Conservation (phyloP, 148 eudicot genomes). For the Linanthus parryae region DNA sequence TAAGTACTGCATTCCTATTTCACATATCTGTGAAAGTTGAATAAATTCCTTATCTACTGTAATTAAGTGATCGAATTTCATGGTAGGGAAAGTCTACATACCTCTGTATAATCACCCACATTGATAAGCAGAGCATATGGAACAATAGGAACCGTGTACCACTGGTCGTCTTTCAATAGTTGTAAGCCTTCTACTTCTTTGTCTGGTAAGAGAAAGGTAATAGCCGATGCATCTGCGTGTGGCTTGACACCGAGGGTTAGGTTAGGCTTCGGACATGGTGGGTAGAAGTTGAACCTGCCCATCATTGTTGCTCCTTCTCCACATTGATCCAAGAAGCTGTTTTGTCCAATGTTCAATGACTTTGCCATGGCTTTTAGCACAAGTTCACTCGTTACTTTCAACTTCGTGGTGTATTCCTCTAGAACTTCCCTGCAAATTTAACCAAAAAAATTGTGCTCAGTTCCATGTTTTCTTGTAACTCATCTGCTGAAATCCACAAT, state of each 20-base stretch:
- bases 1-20: too few relatives aligned
- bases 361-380: slow-evolving; percentile 27
- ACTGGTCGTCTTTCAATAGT: slow-evolving; percentile 21
- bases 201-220: slow-evolving; percentile 31
- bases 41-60: too few relatives aligned
- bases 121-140: slow-evolving; percentile 26
- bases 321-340: slow-evolving; percentile 23
- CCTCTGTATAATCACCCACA: slow-evolving; percentile 31
- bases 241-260: slow-evolving; percentile 22
- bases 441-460: too few relatives aligned
- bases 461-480: too few relatives aligned
- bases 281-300: slow-evolving; percentile 28
- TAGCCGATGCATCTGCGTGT: slow-evolving; percentile 26
- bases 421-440: slow-evolving; percentile 18
- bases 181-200: slow-evolving; percentile 29
- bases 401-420: slow-evolving; percentile 14
- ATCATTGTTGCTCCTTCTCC: slow-evolving; percentile 16
- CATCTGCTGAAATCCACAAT: too few relatives aligned
- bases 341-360: slow-evolving; percentile 23
- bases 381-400: slow-evolving; percentile 12
- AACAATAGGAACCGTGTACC: slow-evolving; percentile 25
- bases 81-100: neutral
- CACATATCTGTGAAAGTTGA: too few relatives aligned
- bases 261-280: slow-evolving; percentile 31
- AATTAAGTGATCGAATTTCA: too few relatives aligned